Evolutionary conservation across 768 basidiomycete species (phyloP), one percentile per base, ranked within the genome.

Genomic region (Auricularia auricula-judae): DNA sequence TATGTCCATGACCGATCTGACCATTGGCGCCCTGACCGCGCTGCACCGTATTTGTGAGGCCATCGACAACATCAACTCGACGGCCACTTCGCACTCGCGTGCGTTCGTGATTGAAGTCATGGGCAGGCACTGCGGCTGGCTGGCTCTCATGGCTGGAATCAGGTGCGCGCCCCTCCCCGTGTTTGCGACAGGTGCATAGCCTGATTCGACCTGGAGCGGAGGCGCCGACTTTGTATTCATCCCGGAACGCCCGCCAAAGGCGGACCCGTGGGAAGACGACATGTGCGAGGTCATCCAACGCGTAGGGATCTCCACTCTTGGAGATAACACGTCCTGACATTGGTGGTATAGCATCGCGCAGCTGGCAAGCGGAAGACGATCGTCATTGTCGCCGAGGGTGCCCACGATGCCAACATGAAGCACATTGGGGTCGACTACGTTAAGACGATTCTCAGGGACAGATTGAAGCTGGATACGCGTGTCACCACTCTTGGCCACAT

Each of bases 111-210:
- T 99, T 47, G 97, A 98, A 75, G 97, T 98, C 63, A 99, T 98
- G 97, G 97, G 97, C n/a, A 80, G 96, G 64, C 92, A 98, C 73
- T 98, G 97, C 75, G 97, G 97, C n/a, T 99, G 97, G 97, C 80
- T 98, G 18, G 94, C 97, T 2, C 79, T 98, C 29, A 81, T 94
- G 71, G 97, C 94, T 11, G 94, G 90, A 66, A 88, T 98, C 61
- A 91, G 90, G 87, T 90, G 70, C 65, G 84, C 77, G 3, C 44
- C 54, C 12, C 34, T 43, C 21, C 7, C 51, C 33, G 14, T 21
- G 34, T 51, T 61, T 36, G 34, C 23, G 14, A n/a, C 4, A n/a
- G 51, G 8, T 4, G 23, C 36, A 42, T 63, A 39, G 36, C n/a
- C 56, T 36, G 12, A 33, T 18, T n/a, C 18, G 29, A 8, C 42